A percentile compares a stretch with the other conserved stretches of the same genome.
Evolutionary conservation across 192 early-diverging fungal species (phyloP).

Genomic region (Pilobolus umbonatus): DNA sequence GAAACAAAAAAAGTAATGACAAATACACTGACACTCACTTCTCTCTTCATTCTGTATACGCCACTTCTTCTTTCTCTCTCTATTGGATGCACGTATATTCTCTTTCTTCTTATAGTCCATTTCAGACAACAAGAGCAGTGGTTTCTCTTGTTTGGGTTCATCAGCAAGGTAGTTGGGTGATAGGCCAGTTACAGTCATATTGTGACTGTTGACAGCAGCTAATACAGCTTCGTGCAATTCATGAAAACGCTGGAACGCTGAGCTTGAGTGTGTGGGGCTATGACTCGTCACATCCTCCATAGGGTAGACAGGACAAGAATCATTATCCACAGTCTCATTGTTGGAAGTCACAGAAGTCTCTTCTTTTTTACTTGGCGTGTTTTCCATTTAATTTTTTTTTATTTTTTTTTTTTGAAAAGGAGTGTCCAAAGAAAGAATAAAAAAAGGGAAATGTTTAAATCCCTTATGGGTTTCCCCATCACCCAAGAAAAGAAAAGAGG

Average conservation of each 20-base stretch:
- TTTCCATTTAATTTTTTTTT: conserved; percentile 8
- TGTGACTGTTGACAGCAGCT: conserved; percentile 27
- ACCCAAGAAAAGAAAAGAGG: no score
- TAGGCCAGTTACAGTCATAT: not conserved
- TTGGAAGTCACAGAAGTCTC: conserved; percentile 10
- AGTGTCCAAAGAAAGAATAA: no score
- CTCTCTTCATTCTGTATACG: conserved; percentile 50
- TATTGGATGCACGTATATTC: conserved; percentile 38
- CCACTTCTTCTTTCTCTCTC: conserved; percentile 55
- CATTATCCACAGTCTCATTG: conserved; percentile 13
- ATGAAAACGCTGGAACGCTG: conserved; percentile 19
- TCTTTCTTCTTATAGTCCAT: conserved; percentile 22
- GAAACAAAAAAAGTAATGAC: conserved; percentile 2
- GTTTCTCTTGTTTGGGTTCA: not conserved
- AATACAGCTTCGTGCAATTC: conserved; percentile 30
- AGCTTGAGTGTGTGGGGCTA: conserved; percentile 13
- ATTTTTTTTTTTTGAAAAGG: not conserved
- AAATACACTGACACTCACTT: conserved; percentile 31
- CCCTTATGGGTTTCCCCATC: no score
- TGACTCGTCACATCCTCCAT: conserved; percentile 21
- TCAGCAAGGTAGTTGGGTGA: not conserved
- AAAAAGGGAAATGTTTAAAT: no score
- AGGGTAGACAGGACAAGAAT: not conserved
- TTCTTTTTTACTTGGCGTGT: conserved; percentile 15
- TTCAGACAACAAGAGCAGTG: not conserved